Base-by-base conservation (phyloP, 495 filamentous ascomycete genomes). In the Hyaloscypha finlandica region DNA sequence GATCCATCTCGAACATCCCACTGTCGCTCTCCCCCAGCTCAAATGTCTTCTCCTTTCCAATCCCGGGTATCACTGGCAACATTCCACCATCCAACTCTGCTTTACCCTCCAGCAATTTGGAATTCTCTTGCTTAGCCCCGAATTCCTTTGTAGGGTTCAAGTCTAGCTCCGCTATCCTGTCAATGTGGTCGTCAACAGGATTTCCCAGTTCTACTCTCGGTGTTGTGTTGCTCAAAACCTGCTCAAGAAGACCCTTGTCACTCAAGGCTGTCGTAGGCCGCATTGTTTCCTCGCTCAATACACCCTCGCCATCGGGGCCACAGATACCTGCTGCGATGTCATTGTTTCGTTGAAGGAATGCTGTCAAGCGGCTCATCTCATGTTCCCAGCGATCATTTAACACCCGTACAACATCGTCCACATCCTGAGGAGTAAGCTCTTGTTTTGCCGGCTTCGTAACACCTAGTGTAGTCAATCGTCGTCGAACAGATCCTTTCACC, bases 301-400 rank as follows among this genome's bases (percentile, higher is more conserved):
- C 58, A 1, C 62, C 66, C 33, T 64, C 55, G 29, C 61, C 33
- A 20, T 8, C 31, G 31, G 32, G 42, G 8, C 57, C 61, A 11
- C 61, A 64, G 9, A 71, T n/a, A 14, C 72, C 72, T 42, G 56
- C 45, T 22, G 80, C 80, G 14, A 89, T 68, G 56, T 86, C 83
- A 71, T 81, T 85, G 72, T 91, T 92, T 12, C 89, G 83, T 33
- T 79, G 76, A 20, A 91, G 81, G 68, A 88, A 90, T 60, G 81
- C 77, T 20, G 81, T 77, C 37, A 91, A 72, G 31, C 87, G 82
- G 39, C 77, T 76, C 25, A 83, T 77, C 72, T 91, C 86, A 6
- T 77, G 73, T 33, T 88, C 83, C 89, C 89, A 92, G 72, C 84
- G 87, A 22, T 83, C 81, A 55, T 82, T 81, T 42, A 92, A 71